A percentile compares a stretch with the other conserved stretches of the same genome.
Evolutionary conservation across 148 eudicot genomes (phyloP).

Genomic region (Persicaria tinctoria): DNA sequence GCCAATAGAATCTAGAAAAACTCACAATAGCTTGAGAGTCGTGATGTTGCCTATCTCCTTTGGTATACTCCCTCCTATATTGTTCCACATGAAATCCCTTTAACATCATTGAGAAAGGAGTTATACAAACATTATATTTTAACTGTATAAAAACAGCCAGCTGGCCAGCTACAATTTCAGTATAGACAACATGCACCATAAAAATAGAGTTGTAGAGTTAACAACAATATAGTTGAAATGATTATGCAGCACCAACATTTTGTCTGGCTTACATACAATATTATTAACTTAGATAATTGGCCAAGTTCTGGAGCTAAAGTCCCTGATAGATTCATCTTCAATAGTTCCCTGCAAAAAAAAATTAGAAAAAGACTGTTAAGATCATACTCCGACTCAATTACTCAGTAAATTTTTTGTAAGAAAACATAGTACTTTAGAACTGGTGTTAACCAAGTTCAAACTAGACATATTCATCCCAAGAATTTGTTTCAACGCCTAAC

Average conservation of each 20-base stretch:
- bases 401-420: background rate
- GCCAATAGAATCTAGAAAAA: background rate
- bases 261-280: conserved; percentile 11
- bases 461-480: background rate
- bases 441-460: background rate
- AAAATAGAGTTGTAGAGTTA: background rate
- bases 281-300: conserved; percentile 42
- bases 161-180: background rate
- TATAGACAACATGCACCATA: background rate
- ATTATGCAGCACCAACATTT: background rate
- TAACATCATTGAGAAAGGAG: background rate
- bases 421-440: background rate
- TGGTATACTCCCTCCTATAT: conserved; percentile 31
- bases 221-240: background rate
- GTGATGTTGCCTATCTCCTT: conserved; percentile 45
- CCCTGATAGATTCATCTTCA: conserved; percentile 72
- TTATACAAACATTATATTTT: background rate
- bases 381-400: background rate
- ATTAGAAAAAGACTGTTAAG: background rate
- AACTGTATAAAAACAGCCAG: background rate
- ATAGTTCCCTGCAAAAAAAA: conserved; percentile 42
- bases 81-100: conserved; percentile 57
- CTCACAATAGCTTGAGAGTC: conserved; percentile 38
- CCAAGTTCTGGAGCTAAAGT: conserved; percentile 72
- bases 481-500: background rate